phyloP scores from a whole-genome alignment of 1,284 basidiomycete species.

The Trametes sp. region DNA sequence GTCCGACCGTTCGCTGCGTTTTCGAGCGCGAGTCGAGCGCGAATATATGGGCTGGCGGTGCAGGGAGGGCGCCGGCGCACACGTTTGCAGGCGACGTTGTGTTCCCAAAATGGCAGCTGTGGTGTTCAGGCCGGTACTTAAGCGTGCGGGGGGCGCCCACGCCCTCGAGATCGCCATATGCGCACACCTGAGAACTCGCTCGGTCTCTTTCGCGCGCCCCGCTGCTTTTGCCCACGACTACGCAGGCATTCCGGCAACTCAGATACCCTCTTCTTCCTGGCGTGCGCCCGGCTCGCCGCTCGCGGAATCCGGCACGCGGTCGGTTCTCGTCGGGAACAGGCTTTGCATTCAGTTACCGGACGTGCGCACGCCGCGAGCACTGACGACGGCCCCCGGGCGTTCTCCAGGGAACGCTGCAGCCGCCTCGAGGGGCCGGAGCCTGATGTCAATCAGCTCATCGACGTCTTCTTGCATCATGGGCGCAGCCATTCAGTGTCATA shows the following conservation, averaged over 20 bases:
- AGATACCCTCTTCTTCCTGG: constrained; percentile 24
- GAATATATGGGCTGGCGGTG: not conserved
- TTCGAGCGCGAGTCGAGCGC: not conserved
- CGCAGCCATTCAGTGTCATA: constrained; percentile 32
- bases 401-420: constrained; percentile 22
- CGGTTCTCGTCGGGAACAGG: constrained; percentile 24
- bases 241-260: constrained; percentile 31
- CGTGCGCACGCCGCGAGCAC: constrained; percentile 17
- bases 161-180: constrained; percentile 16
- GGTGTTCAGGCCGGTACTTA: constrained; percentile 18
- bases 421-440: constrained; percentile 30
- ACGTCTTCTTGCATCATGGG: constrained; percentile 33
- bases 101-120: constrained; percentile 23
- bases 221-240: constrained; percentile 9
- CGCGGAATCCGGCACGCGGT: constrained; percentile 22
- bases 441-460: constrained; percentile 34
- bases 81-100: not conserved
- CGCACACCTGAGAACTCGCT: constrained; percentile 19
- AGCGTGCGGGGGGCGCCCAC: constrained; percentile 20
- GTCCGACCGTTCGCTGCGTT: not conserved
- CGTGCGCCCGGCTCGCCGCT: constrained; percentile 11
- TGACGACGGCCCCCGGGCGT: constrained; percentile 20
- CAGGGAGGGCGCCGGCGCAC: not conserved
- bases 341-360: constrained; percentile 25
- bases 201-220: constrained; percentile 24